Conservation (phyloP, 164 flowering plant genomes). For the Buxus sempervirens region DNA sequence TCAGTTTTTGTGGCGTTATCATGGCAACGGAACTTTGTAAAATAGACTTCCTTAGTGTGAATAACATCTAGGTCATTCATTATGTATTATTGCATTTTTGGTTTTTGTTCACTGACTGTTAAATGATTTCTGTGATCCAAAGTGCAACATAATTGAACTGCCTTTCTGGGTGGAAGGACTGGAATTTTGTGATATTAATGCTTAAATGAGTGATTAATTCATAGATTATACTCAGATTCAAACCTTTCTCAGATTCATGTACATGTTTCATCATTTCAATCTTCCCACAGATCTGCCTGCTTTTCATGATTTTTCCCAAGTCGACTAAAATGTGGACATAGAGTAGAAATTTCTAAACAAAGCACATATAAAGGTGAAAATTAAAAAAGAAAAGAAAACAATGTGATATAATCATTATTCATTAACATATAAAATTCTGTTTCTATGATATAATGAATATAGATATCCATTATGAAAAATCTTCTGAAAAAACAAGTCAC, state of each 20-base stretch:
- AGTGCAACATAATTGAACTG: neutral
- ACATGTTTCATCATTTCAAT: neutral
- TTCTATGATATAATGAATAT: too few species aligned
- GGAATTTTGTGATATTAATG: too few species aligned
- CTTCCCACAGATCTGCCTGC: too few species aligned
- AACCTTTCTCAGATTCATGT: neutral
- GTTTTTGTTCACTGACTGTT: constrained; percentile 2
- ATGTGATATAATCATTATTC: too few species aligned
- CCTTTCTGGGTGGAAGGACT: too few species aligned
- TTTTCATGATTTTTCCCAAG: too few species aligned
- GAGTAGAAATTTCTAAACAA: too few species aligned
- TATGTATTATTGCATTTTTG: constrained; percentile 12
- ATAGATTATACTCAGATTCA: neutral
- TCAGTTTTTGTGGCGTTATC: constrained; percentile 4
- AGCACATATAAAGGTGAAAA: too few species aligned
- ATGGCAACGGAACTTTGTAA: constrained; percentile 3
- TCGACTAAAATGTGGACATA: too few species aligned
- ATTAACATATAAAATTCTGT: too few species aligned
- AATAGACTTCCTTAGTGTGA: neutral
- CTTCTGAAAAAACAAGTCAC: neutral
- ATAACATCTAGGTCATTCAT: constrained; percentile 2
- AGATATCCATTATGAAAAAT: too few species aligned
- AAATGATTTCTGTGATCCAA: neutral
- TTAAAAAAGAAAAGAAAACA: too few species aligned
- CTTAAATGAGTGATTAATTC: neutral